Base-by-base conservation (phyloP, 495 filamentous ascomycete genomes). In the Aeminium ludgeri region DNA sequence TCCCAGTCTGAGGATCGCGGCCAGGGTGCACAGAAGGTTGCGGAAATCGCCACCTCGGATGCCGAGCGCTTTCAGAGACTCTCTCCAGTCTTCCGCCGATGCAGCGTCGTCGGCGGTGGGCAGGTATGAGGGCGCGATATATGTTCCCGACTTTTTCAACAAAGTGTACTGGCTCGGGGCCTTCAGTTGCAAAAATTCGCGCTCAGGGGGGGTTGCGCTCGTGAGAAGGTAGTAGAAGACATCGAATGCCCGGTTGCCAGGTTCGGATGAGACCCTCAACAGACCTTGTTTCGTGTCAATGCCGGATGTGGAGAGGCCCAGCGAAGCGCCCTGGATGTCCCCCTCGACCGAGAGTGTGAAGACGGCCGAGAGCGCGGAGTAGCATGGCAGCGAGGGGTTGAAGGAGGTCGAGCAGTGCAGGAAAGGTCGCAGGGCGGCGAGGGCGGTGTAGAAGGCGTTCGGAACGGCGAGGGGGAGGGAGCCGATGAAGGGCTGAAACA, bases 151-250 rank as follows among this genome's bases (percentile, higher is more conserved):
- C 50, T 74, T 74, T 36, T 79, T 76, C 15, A 97, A 66, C 6
- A 97, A 63, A 20, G 73, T 57, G 58, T 97, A 96, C 11, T 69
- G 64, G 1, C 80, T 78, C 1, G 80, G 71, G n/a, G 72, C 68
- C 59, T 86, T 81, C 25, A 97, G 66, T 32, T 78, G 76, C n/a
- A 97, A 65, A 41, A 84, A 93, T 55, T 96, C 86, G 29, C 85
- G 70, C 63, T 97, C 89, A 1, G 85, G 80, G 1, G 86, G 91
- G 0, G 89, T 91, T 11, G 83, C 78, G 20, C 80, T 82, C 0
- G 86, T 91, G 17, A 94, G 67, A 2, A 97, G 73, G 49, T 95
- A 96, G 62, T 97, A 97, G 58, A 96, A 97, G 20, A 86, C 91
- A 55, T 97, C 86, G 51, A 96, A 97, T n/a, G 87, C 89, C 43